A percentile compares a stretch with the other conserved stretches of the same genome.
Evolutionary conservation across 176 grass and related monocot species (phyloP).

Genomic region (Puccinellia tenuiflora): DNA sequence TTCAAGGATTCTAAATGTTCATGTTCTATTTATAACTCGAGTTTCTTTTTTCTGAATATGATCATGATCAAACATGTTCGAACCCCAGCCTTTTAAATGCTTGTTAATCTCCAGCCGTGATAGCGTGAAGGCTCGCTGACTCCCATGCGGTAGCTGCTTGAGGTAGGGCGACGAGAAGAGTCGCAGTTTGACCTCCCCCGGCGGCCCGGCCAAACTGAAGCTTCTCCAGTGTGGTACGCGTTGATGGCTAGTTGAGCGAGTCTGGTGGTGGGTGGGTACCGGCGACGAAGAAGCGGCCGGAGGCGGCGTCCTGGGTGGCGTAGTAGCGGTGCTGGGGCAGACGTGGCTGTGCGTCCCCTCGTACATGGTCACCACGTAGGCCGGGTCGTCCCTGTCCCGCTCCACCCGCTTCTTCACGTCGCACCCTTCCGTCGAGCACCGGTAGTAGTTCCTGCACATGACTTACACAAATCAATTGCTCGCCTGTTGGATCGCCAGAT

Average conservation of each 20-base stretch:
- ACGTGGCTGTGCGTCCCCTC: conserved; percentile 88
- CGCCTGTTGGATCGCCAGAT: not conserved
- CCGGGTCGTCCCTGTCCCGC: conserved; percentile 75
- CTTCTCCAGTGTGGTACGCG: not conserved
- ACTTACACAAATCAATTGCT: not conserved
- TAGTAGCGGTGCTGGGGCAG: conserved; percentile 81
- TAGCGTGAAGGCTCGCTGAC: no score
- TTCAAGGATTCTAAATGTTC: no score
- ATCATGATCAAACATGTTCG: no score
- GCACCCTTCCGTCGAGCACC: conserved; percentile 95
- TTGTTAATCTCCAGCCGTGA: no score
- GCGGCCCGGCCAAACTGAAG: no score
- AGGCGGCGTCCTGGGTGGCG: conserved; percentile 73
- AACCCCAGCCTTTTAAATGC: no score
- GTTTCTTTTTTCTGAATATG: no score
- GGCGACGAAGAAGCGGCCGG: conserved; percentile 84
- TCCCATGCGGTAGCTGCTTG: no score
- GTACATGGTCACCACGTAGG: conserved; percentile 92
- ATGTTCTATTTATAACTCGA: no score
- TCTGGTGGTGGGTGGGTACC: conserved; percentile 51
- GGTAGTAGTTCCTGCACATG: conserved; percentile 78
- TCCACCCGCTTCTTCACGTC: conserved; percentile 95
- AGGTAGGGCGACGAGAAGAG: no score
- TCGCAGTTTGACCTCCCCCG: no score
- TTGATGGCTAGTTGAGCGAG: conserved; percentile 22